Percentiles rank a stretch among this genome's conserved stretches.
Conservation (phyloP, 2,329 filamentous ascomycete genomes). For the Orbilia blumenaviensis region DNA sequence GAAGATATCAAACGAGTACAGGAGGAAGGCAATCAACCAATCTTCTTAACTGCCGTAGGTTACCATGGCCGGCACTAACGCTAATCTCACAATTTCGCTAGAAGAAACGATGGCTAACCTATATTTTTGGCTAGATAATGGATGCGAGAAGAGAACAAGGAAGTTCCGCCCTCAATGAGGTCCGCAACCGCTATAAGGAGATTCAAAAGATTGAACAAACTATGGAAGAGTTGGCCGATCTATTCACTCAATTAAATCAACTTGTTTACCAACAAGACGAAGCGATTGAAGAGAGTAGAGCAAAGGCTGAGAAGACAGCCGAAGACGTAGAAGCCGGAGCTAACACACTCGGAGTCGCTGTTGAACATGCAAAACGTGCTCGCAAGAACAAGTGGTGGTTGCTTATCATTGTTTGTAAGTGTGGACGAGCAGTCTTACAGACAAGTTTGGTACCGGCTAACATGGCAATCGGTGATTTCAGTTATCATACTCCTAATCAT, state of each 20-base stretch:
- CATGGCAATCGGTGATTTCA: not conserved
- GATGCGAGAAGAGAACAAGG: conserved; percentile 61
- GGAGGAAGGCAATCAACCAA: conserved; percentile 74
- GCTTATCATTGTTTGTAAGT: conserved; percentile 65
- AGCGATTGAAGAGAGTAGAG: conserved; percentile 70
- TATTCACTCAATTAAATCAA: conserved; percentile 79
- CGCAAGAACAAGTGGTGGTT: conserved; percentile 86
- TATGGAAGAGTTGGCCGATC: conserved; percentile 72
- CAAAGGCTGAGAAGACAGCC: conserved; percentile 73
- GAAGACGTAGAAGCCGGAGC: conserved; percentile 74
- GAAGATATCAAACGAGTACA: conserved; percentile 75
- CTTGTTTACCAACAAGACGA: conserved; percentile 77
- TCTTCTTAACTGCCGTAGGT: conserved; percentile 83
- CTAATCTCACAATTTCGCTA: not conserved
- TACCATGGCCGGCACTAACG: not conserved
- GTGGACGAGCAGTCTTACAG: no score
- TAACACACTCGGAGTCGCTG: conserved; percentile 73
- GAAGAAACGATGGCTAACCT: not conserved
- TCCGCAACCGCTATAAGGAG: conserved; percentile 83
- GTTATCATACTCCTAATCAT: conserved; percentile 23
- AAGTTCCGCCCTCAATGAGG: conserved; percentile 76
- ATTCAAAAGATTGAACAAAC: conserved; percentile 82
- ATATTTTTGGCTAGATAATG: not conserved
- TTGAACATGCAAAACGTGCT: conserved; percentile 71
- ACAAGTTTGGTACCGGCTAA: no score